Evolutionary conservation across 2,329 filamentous ascomycete species (phyloP).

Genomic region (Shiraia bambusicola): DNA sequence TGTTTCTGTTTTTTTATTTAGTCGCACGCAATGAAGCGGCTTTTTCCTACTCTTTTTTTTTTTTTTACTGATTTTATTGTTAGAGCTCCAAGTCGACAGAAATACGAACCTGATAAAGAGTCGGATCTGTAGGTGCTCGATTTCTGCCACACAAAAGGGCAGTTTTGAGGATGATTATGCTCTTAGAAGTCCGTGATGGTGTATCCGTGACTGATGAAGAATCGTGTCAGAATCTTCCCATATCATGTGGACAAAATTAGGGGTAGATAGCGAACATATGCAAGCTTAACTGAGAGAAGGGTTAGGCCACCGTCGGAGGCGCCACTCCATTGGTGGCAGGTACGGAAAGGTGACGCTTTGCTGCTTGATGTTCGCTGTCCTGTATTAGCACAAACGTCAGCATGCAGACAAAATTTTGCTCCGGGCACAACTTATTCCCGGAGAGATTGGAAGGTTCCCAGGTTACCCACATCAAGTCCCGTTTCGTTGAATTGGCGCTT

Average conservation of each 20-base stretch:
- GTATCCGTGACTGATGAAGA: constrained; percentile 29
- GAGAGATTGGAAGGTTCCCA: constrained; percentile 21
- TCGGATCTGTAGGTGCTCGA: neutral
- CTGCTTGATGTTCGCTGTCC: constrained; percentile 36
- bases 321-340: constrained; percentile 32
- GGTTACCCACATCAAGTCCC: constrained; percentile 50
- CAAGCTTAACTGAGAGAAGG: constrained; percentile 31
- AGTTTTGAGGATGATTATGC: constrained; percentile 11
- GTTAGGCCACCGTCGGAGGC: constrained; percentile 32
- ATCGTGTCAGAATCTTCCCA: constrained; percentile 27
- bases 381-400: constrained; percentile 43
- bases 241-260: constrained; percentile 12
- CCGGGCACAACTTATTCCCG: constrained; percentile 18
- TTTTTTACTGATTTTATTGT: constrained; percentile 30
- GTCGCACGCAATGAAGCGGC: constrained; percentile 3
- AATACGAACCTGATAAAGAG: constrained; percentile 18
- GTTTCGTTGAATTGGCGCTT: constrained; percentile 50
- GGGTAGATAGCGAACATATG: constrained; percentile 29
- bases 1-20: constrained; percentile 8
- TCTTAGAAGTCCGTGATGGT: constrained; percentile 13
- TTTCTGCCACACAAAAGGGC: constrained; percentile 2
- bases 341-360: constrained; percentile 38
- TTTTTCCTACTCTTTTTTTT: constrained; percentile 32
- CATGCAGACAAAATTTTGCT: constrained; percentile 23
- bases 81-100: constrained; percentile 13